phyloP scores from a whole-genome alignment of 495 filamentous ascomycete species.

The Annulohypoxylon nitens region DNA sequence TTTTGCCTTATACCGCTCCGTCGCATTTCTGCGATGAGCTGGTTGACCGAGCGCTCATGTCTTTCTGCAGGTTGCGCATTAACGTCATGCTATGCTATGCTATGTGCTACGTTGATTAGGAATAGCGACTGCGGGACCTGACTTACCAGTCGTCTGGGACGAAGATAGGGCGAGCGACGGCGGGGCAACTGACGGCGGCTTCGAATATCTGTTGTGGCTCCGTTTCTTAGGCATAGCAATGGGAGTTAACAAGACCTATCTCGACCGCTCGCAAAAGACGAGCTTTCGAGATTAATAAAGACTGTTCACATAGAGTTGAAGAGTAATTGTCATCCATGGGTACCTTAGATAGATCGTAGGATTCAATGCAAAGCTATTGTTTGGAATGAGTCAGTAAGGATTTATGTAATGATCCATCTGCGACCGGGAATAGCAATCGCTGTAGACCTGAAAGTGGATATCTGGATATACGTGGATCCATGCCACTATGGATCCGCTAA shows the following conservation, averaged over 20 bases:
- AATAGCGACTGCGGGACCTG: background rate
- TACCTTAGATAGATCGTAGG: constrained; percentile 8
- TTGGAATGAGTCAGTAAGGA: background rate
- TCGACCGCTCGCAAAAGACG: constrained; percentile 37
- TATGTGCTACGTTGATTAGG: background rate
- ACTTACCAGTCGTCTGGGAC: constrained; percentile 41
- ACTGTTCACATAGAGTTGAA: background rate
- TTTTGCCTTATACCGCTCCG: constrained; percentile 51
- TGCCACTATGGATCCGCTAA: background rate
- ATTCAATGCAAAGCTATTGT: background rate
- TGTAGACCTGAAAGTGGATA: too few relatives aligned
- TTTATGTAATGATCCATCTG: background rate
- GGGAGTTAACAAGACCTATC: constrained; percentile 25
- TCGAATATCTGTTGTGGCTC: constrained; percentile 61
- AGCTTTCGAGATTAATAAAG: constrained; percentile 14
- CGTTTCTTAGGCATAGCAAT: constrained; percentile 69
- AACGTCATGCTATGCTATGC: background rate
- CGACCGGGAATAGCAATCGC: background rate
- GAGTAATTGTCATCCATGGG: background rate
- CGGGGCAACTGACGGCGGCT: constrained; percentile 65
- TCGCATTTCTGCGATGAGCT: constrained; percentile 63
- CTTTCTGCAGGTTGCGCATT: constrained; percentile 33
- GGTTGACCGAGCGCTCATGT: constrained; percentile 61
- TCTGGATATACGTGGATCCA: too few relatives aligned
- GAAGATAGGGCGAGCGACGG: constrained; percentile 56